Base-by-base conservation (phyloP, 1,284 basidiomycete genomes). In the Tylopilus sp. region DNA sequence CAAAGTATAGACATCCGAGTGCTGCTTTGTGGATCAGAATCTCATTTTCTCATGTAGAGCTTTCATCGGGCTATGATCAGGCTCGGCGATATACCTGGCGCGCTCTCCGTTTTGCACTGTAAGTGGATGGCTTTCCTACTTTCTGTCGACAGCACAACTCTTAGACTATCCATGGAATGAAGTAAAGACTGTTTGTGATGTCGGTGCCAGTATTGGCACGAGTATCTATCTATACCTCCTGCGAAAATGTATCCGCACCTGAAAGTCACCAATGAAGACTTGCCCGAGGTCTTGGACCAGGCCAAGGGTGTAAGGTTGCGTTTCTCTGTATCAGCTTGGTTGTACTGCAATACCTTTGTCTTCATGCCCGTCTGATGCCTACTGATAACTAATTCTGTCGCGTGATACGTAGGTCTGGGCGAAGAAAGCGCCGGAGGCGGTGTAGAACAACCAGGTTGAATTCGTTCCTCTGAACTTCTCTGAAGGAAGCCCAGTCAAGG, bases 381-480 rank as follows among this genome's bases (percentile, higher is more conserved):
- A 18, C 9, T n/a, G 21, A 29, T 15, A 28, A 7, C 35, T 59
- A 6, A 60, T 9, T 16, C 16, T 40, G 16, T 30, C 18, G 3
- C 13, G 2, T 12, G 8, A 29, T 40, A 28, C 46, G 8, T 25
- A 73, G 69, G 41, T 64, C 7, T 76, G 71, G 73, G 52, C 54
- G 2, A 59, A 53, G 35, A 60, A 70, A 8, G 65, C 57, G 2
- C 71, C 71, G 0, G 60, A 65, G 21, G 69, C 65, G 0, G 48
- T 76, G 33, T 49, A 62, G 26, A 60, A 66, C 19, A 60, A 64
- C 3, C 63, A 61, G 4, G 64, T 77, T 6, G 54, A 68, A 21
- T 73, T 77, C 40, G 56, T 68, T 19, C 52, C 69, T 2, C 56
- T 78, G n/a, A 70, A 79, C 53, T 79, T 77, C 59, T 71, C 79